phyloP scores from a whole-genome alignment of 306 rosid species.

The Cajanus cajan region DNA sequence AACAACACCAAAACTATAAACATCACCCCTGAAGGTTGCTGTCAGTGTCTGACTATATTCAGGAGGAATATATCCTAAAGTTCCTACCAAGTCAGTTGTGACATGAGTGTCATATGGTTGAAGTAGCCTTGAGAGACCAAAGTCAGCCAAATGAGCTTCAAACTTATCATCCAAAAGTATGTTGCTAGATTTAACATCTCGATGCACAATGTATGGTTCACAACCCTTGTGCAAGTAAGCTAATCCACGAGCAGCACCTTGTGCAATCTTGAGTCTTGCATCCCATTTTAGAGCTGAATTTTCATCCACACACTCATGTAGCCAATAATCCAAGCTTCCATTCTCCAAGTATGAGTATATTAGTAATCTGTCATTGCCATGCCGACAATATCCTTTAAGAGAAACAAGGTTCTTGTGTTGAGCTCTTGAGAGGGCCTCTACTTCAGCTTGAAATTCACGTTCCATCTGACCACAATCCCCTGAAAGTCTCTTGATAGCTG shows the following conservation, averaged over 20 bases:
- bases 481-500: conserved; percentile 75
- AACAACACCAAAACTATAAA: conserved; percentile 81
- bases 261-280: conserved; percentile 66
- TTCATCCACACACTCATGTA: conserved; percentile 64
- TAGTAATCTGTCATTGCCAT: conserved; percentile 63
- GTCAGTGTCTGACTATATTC: conserved; percentile 73
- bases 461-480: conserved; percentile 92
- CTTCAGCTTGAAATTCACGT: conserved; percentile 83
- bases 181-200: conserved; percentile 82
- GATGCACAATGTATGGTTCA: conserved; percentile 71
- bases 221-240: conserved; percentile 78
- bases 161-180: conserved; percentile 66
- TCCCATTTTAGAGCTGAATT: conserved; percentile 67
- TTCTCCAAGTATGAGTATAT: conserved; percentile 85
- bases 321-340: conserved; percentile 85
- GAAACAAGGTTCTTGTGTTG: conserved; percentile 86
- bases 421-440: conserved; percentile 86
- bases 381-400: conserved; percentile 73
- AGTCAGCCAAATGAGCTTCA: conserved; percentile 80
- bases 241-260: conserved; percentile 68
- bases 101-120: conserved; percentile 77
- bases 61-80: conserved; percentile 82
- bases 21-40: conserved; percentile 77
- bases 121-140: conserved; percentile 74
- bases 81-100: conserved; percentile 76